Conservation (phyloP, 805 yeast genomes). For the Candida berthetii region DNA sequence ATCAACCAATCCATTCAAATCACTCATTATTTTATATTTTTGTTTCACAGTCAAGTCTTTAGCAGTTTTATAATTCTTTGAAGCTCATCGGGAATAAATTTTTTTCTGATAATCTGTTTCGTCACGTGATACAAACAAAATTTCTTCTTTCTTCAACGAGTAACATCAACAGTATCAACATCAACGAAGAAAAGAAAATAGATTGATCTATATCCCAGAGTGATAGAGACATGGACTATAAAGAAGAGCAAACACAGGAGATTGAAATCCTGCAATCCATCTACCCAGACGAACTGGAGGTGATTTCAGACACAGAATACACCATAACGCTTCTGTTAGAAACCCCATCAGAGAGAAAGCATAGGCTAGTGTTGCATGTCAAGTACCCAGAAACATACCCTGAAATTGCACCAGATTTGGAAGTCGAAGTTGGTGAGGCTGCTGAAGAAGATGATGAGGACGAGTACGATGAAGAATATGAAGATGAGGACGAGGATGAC, state of each 20-base stretch:
- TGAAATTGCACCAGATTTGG: conserved; percentile 62
- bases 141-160: conserved; percentile 1
- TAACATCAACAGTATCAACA: no score
- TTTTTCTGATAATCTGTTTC: neutral
- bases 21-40: neutral
- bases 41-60: no score
- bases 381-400: conserved; percentile 78
- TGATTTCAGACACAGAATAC: conserved; percentile 34
- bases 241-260: conserved; percentile 86
- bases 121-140: neutral
- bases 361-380: conserved; percentile 52
- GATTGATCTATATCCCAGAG: neutral
- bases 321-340: conserved; percentile 61
- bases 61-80: neutral
- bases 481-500: conserved; percentile 33
- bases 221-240: conserved; percentile 49
- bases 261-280: conserved; percentile 84
- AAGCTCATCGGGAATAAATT: no score
- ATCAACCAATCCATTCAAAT: conserved; percentile 3
- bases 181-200: neutral
- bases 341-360: conserved; percentile 54
- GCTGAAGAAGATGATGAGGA: conserved; percentile 19
- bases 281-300: conserved; percentile 80
- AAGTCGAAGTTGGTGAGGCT: conserved; percentile 29
- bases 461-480: conserved; percentile 23